Base-by-base conservation (phyloP, 768 basidiomycete genomes). In the Termitomyces sp. region DNA sequence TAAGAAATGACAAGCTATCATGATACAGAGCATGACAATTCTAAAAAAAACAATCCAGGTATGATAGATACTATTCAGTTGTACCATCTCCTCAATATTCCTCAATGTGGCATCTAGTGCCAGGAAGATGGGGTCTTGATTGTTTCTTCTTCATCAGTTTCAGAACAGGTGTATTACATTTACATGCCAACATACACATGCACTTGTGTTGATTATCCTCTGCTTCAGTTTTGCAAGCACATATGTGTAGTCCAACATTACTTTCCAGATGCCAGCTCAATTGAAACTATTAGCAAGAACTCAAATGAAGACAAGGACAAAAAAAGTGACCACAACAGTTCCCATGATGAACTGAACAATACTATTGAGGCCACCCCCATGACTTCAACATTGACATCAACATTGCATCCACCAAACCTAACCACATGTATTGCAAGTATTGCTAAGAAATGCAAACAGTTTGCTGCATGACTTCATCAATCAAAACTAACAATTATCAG, bases 151-250 rank as follows among this genome's bases (percentile, higher is more conserved):
- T 36, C 36, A 34, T 26, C 32, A 48, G 26, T 22, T 26, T 6
- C 36, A 4, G 18, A 18, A 4, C 16, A 46, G 6, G 16, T 14
- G 14, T 66, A 62, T n/a, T 32, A 26, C 0, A 57, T 61, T 20
- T 59, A 66, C 40, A 37, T 37, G 36, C 36, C 14, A 37, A 37
- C 16, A 18, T 37, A 62, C 52, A 57, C 40, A 9, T 54, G 53
- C 24, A 54, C 30, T 20, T 53, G 52, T 30, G n/a, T 33, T 6
- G 12, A 20, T 2, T 68, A 53, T 33, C 64, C 65, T 2, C n/a
- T 27, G 0, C 58, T 66, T 5, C 9, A 40, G 1, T 65, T 66
- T 27, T 66, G 67, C 52, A 66, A 68, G 45, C 65, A 68, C 43
- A 56, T 68, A 5, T 59, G 50, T 22, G 64, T 60, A 0, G 62